Percentiles rank a stretch among this genome's conserved stretches.
These are phyloP conservation scores for Vaccinium corymbosum DNA, from an alignment of 148 eudicot species.

Conservation along the genomic window DNA sequence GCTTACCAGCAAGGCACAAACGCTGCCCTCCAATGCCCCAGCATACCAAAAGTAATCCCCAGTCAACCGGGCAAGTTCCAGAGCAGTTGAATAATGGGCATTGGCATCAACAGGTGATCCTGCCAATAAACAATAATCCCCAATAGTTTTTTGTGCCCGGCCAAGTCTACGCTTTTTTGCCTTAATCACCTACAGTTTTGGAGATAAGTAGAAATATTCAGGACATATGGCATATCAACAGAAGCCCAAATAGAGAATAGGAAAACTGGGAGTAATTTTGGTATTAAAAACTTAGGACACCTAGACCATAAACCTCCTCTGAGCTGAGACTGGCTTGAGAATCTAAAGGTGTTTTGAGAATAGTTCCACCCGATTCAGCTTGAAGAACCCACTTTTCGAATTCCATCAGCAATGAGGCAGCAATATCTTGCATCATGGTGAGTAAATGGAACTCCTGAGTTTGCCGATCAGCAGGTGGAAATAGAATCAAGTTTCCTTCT, in stretches of 20 bases:
- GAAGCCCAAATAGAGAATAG: background rate
- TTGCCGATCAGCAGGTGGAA: slow-evolving; percentile 89
- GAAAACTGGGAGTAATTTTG: background rate
- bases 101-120: slow-evolving; percentile 98
- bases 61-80: slow-evolving; percentile 93
- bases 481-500: slow-evolving; percentile 61
- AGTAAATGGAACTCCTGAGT: slow-evolving; percentile 86
- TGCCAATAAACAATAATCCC: slow-evolving; percentile 91
- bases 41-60: slow-evolving; percentile 97
- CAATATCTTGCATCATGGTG: slow-evolving; percentile 98
- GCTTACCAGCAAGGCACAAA: slow-evolving; percentile 90
- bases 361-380: slow-evolving; percentile 93
- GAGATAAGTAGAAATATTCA: slow-evolving; percentile 2
- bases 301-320: slow-evolving; percentile 98
- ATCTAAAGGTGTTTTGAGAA: slow-evolving; percentile 94
- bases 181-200: slow-evolving; percentile 66
- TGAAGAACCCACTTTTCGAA: slow-evolving; percentile 91
- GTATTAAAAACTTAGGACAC: slow-evolving; percentile 56
- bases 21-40: slow-evolving; percentile 97
- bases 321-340: slow-evolving; percentile 99
- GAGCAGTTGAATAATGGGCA: slow-evolving; percentile 88
- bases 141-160: slow-evolving; percentile 92
- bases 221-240: background rate
- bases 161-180: slow-evolving; percentile 95
- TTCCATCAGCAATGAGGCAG: slow-evolving; percentile 93